Conservation (phyloP, 2,329 filamentous ascomycete genomes). For the Celoporthe dispersa region DNA sequence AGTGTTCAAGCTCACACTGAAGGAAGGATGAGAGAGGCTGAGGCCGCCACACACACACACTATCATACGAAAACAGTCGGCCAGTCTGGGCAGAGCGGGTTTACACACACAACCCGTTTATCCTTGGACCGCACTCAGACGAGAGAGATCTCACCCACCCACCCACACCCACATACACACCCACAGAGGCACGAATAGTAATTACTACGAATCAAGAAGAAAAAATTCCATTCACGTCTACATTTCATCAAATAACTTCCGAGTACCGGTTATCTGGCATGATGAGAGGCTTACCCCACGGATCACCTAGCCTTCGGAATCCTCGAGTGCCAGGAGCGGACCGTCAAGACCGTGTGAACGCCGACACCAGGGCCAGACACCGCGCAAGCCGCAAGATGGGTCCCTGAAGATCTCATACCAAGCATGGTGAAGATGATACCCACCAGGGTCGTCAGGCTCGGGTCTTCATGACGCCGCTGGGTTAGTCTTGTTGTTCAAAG, state of each 20-base stretch:
- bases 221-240: background rate
- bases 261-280: background rate
- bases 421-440: background rate
- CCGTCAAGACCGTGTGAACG: background rate
- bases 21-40: background rate
- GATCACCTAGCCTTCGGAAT: background rate
- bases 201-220: background rate
- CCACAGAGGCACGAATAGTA: background rate
- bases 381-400: background rate
- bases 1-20: background rate
- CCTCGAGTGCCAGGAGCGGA: background rate
- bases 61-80: background rate
- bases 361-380: background rate
- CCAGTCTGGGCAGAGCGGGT: background rate
- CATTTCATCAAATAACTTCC: background rate
- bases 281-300: background rate
- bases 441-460: background rate
- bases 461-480: background rate
- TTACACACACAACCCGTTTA: background rate
- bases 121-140: background rate
- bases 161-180: background rate
- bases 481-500: background rate
- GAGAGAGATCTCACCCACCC: background rate
- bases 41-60: background rate
- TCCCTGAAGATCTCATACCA: background rate